Percentiles rank a stretch among this genome's conserved stretches.
Evolutionary conservation across 2,329 filamentous ascomycete species (phyloP).

Genomic region (Blastomyces parvus): DNA sequence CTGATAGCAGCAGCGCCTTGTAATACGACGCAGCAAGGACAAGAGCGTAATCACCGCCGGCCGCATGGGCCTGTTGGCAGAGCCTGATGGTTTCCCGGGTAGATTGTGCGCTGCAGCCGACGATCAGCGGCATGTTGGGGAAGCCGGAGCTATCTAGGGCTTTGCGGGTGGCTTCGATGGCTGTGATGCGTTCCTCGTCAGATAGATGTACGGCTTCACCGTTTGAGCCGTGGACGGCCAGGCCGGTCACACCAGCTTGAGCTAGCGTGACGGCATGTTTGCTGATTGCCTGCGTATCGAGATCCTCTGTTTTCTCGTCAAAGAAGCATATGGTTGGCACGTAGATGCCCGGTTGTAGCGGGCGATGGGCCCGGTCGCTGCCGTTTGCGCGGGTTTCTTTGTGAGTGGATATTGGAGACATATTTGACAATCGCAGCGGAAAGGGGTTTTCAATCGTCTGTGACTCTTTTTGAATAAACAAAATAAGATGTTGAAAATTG

Average conservation of each 20-base stretch:
- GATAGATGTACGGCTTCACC: conserved; percentile 81
- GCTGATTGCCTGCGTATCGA: conserved; percentile 71
- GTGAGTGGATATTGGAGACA: conserved; percentile 1
- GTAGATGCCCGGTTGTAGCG: conserved; percentile 13
- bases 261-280: conserved; percentile 71
- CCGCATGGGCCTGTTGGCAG: conserved; percentile 54
- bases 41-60: conserved; percentile 70
- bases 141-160: conserved; percentile 79
- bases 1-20: conserved; percentile 64
- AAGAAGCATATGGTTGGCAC: conserved; percentile 66
- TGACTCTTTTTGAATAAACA: neutral
- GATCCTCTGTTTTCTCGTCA: conserved; percentile 69
- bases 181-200: conserved; percentile 62
- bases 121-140: conserved; percentile 64
- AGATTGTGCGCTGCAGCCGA: conserved; percentile 71
- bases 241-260: conserved; percentile 65
- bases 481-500: neutral
- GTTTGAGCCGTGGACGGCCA: conserved; percentile 83
- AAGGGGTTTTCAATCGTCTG: neutral
- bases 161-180: conserved; percentile 68
- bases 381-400: conserved; percentile 5
- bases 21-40: conserved; percentile 78
- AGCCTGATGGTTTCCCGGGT: conserved; percentile 69
- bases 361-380: conserved; percentile 4
- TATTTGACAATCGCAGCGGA: neutral